These are phyloP conservation scores for Alternaria atra DNA, from an alignment of 2,329 filamentous ascomycete species.

Conservation along the genomic window DNA sequence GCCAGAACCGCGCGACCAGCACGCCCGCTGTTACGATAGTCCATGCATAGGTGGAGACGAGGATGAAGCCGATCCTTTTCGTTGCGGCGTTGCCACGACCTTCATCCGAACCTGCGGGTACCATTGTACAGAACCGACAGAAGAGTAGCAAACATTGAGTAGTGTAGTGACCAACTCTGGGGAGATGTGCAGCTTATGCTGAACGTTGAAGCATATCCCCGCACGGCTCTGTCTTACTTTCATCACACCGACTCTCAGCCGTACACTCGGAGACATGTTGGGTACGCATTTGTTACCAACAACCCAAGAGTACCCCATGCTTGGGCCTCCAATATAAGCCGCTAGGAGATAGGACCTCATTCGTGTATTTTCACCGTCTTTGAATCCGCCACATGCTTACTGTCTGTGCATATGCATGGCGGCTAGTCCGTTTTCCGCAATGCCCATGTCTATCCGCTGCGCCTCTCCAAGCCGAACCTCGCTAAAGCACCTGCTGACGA, in stretches of 20 bases:
- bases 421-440: background rate
- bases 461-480: background rate
- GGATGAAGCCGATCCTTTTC: slow-evolving; percentile 18
- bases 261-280: background rate
- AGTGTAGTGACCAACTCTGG: background rate
- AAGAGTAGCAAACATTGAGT: background rate
- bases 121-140: background rate
- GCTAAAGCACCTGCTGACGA: background rate
- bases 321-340: background rate
- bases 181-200: background rate
- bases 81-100: slow-evolving; percentile 17
- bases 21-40: slow-evolving; percentile 22
- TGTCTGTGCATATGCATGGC: background rate
- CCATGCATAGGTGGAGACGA: slow-evolving; percentile 33
- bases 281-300: background rate
- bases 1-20: slow-evolving; percentile 20
- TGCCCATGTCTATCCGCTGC: background rate
- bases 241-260: background rate
- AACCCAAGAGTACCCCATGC: slow-evolving; percentile 9
- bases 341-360: background rate
- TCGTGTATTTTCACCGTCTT: slow-evolving; percentile 3
- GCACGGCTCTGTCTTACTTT: background rate
- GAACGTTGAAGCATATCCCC: background rate
- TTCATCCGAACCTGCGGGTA: slow-evolving; percentile 5
- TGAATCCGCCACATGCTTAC: background rate